Evolutionary conservation across 2,329 filamentous ascomycete species (phyloP), one percentile per base, ranked within the genome.

Genomic region (Diaporthe eres): DNA sequence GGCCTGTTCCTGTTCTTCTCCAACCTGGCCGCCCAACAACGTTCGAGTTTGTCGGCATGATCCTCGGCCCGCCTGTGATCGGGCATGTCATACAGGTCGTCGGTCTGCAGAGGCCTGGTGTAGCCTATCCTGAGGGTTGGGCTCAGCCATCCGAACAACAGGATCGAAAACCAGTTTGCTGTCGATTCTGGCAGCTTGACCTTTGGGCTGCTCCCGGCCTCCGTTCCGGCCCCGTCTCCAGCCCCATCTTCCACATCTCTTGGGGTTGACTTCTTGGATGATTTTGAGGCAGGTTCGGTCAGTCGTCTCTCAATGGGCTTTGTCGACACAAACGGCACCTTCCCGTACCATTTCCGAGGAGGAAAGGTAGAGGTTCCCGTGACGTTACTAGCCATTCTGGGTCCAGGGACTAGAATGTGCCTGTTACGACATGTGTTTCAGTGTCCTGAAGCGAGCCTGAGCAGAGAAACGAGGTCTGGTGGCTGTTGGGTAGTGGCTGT

Each of bases 321-420:
- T 9, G 77, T 78, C 17, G 81, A 82, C 4, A 82, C 19, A 37
- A 82, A 80, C 0, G 81, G 81, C 1, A 82, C 81, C 49, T 80
- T 77, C 61, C 81, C 79, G 77, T 82, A 82, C 81, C 81, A 82
- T 57, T 80, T 82, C 74, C 81, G 77, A 1, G 79, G 80, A 37
- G 80, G 78, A 55, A 82, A 82, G 34, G 68, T 77, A 58, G 58
- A 63, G 71, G 34, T 79, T 80, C 57, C 77, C 78, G 60, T 80
- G n/a, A 65, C 76, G 51, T 74, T 78, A 70, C 57, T 79, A 12
- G 78, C 75, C 81, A 82, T 82, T 53, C 39, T 73, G 58, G 71
- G 47, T 53, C 44, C 47, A 53, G 31, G 71, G 71, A 31, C 47
- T 65, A 39, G 47, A 63, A 55, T 65, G 25, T 65, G 58, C 57